Base-by-base conservation (phyloP, 192 early-diverging fungal genomes). In the Coemansia reversa region DNA sequence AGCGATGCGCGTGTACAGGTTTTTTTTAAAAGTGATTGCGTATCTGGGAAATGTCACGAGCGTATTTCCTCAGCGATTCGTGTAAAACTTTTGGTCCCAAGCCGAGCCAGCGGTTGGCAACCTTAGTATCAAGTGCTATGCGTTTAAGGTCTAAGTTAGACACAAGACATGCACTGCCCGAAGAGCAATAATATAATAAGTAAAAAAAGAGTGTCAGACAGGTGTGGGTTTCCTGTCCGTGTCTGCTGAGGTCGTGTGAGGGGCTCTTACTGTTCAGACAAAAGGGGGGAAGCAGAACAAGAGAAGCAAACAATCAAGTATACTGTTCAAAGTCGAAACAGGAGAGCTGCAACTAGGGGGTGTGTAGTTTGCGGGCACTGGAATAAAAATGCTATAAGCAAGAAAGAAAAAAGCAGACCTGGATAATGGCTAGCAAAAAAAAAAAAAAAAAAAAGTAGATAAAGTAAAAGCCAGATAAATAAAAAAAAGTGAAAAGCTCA, bases 391-490 rank as follows among this genome's bases (percentile, higher is more conserved):
- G 58, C 42, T 32, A 29, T 48, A 9, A 51, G 49, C 55, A 69
- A 70, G 58, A 58, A 29, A 68, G 65, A 62, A 64, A 58, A 30
- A 66, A 62, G 49, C 56, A 30, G 54, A 24, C 54, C 67, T 62
- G 70, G 65, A 75, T 67, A 71, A 74, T 56, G 55, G 7, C 55
- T 29, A 0, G 12, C 6, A 29, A 55, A 63, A 73, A 59, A 18
- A 79, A 18, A 30, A 12, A 51, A 67, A 28, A 51, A 18, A 23
- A n/a, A n/a, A n/a, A n/a, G n/a, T n/a, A 14, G 35, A 63, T 54
- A 54, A 57, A 51, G 27, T 45, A 50, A 29, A 23, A n/a, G 55
- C 35, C 59, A 56, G n/a, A n/a, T n/a, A n/a, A 56, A 56, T 27
- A 3, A 57, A 32, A 60, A 62, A 48, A 47, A 49, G 55, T 58